These are phyloP conservation scores for Albophoma yamanashiensis DNA, from an alignment of 2,329 filamentous ascomycete genomes.

Conservation along the genomic window DNA sequence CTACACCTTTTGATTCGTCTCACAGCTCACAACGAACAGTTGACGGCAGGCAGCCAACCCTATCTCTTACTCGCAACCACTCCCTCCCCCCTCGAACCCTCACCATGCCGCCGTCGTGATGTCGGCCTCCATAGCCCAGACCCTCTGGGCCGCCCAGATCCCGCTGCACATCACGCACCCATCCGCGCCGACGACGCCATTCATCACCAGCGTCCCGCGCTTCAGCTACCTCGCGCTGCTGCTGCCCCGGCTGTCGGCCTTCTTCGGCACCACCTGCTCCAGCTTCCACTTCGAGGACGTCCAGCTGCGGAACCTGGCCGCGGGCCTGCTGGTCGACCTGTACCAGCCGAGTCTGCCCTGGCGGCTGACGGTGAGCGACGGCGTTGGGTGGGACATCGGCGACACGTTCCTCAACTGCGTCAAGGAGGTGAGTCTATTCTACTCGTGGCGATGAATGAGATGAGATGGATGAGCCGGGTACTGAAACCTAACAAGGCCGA, in stretches of 20 bases:
- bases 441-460: neutral
- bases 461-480: neutral
- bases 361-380: constrained; percentile 43
- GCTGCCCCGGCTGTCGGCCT: constrained; percentile 41
- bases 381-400: constrained; percentile 46
- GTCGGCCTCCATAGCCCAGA: constrained; percentile 25
- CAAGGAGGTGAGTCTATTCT: constrained; percentile 41
- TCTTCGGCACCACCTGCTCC: constrained; percentile 42
- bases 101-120: constrained; percentile 10
- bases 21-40: neutral
- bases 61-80: neutral
- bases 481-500: constrained; percentile 47
- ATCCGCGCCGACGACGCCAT: constrained; percentile 33
- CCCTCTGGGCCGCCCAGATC: constrained; percentile 43
- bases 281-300: constrained; percentile 49
- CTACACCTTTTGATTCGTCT: neutral
- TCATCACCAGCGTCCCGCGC: constrained; percentile 43
- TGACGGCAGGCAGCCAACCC: neutral
- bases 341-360: constrained; percentile 45
- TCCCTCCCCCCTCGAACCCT: constrained; percentile 1
- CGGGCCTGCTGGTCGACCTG: constrained; percentile 43
- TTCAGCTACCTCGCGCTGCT: constrained; percentile 50
- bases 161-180: constrained; percentile 45
- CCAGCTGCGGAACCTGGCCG: constrained; percentile 41
- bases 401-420: constrained; percentile 55